Percentiles rank a stretch among this genome's conserved stretches.
Conservation (phyloP, 495 filamentous ascomycete species). For the Pseudotulostoma volvatum region DNA sequence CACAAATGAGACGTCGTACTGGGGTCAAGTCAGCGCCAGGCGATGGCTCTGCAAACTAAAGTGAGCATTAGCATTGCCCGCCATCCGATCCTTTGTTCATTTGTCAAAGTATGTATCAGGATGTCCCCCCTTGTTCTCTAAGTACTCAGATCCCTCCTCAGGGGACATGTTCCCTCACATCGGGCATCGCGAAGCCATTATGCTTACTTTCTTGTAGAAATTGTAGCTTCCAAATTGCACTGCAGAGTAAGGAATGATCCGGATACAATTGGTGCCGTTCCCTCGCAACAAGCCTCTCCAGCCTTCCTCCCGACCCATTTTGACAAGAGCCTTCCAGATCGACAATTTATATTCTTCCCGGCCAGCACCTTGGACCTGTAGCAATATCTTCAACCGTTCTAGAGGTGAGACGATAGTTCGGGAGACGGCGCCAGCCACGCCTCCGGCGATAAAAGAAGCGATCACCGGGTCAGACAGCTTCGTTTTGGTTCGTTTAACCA, state of each 20-base stretch:
- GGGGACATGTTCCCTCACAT: too few species aligned
- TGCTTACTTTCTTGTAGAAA: constrained; percentile 79
- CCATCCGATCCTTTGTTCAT: background rate
- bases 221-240: constrained; percentile 98
- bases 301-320: constrained; percentile 94
- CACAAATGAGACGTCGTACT: constrained; percentile 58
- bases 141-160: too few species aligned
- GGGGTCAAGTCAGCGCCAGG: constrained; percentile 53
- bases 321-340: constrained; percentile 69
- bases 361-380: constrained; percentile 87
- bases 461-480: constrained; percentile 50
- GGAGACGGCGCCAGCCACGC: constrained; percentile 90
- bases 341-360: constrained; percentile 82
- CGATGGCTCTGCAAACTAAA: constrained; percentile 57
- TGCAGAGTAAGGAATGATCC: constrained; percentile 93
- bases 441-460: constrained; percentile 90
- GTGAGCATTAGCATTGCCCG: constrained; percentile 1
- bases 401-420: constrained; percentile 91
- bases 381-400: constrained; percentile 91
- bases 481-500: constrained; percentile 9
- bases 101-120: too few species aligned
- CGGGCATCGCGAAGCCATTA: constrained; percentile 3
- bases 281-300: constrained; percentile 93
- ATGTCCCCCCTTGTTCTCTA: too few species aligned
- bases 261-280: constrained; percentile 95